Conservation (phyloP, 2,329 filamentous ascomycete genomes). For the Tolypocladium ophioglossoides region DNA sequence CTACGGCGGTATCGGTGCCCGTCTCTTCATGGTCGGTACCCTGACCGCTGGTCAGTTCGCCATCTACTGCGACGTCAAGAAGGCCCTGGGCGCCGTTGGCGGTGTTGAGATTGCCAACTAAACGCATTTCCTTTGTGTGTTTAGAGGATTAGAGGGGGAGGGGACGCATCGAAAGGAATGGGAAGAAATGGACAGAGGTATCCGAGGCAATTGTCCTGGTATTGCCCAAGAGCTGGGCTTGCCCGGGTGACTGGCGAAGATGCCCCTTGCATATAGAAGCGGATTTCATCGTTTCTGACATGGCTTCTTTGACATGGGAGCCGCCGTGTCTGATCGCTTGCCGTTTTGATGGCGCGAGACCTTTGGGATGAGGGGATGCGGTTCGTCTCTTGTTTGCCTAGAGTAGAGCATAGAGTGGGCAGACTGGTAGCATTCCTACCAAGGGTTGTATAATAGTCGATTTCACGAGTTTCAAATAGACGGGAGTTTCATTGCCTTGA, state of each 20-base stretch:
- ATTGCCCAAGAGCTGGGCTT: conserved; percentile 10
- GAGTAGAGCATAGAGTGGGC: conserved; percentile 12
- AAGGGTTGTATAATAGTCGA: conserved; percentile 20
- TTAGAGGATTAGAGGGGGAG: neutral
- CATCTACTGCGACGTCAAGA: conserved; percentile 73
- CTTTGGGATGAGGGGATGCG: neutral
- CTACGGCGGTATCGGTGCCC: conserved; percentile 72
- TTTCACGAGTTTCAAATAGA: conserved; percentile 10
- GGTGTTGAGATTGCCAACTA: conserved; percentile 16
- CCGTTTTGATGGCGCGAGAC: neutral
- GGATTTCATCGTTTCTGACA: neutral
- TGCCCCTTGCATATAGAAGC: neutral
- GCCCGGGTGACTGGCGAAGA: neutral
- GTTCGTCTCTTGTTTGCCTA: conserved; percentile 7
- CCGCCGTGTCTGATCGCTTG: neutral
- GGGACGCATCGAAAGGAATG: neutral
- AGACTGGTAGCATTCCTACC: conserved; percentile 9
- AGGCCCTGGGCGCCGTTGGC: conserved; percentile 32
- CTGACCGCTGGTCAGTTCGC: conserved; percentile 75
- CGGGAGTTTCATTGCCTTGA: neutral
- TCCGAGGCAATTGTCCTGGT: neutral
- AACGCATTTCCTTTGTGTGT: neutral
- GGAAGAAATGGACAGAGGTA: neutral
- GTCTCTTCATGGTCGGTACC: conserved; percentile 53
- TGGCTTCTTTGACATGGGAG: neutral